Base-by-base conservation (phyloP, 2,329 filamentous ascomycete species). In the Fusarium anthophilum region DNA sequence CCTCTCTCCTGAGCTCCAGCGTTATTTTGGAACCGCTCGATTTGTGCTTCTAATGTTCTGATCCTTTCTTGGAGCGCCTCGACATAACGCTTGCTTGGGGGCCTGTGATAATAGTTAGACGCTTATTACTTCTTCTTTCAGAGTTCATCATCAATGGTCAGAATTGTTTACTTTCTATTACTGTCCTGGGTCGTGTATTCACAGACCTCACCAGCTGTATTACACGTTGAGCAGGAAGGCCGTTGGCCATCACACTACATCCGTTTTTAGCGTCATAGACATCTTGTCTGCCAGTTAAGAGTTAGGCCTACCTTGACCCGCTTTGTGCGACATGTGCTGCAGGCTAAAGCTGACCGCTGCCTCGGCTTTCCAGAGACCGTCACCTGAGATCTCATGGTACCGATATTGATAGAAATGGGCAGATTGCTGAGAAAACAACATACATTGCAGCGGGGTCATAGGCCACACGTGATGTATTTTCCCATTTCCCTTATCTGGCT, bases 1-100 rank as follows among this genome's bases (percentile, higher is more conserved):
- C 0, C 0, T 26, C 8, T 6, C 0, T 48, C 41, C 1, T 47
- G 10, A 22, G 4, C 8, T 5, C 2, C 5, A 5, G 6, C 1
- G 0, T 22, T 38, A 1, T 1, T 22, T n/a, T 39, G n/a, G 1
- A 41, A n/a, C 4, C 17, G 28, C 18, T 63, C 28, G 2, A 63
- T 11, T 13, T 50, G 37, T 1, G n/a, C 37, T 10, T 63, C 43
- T 0, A 63, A 17, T 5, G n/a, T 24, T 28, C 20, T 63, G 3
- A 63, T 63, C 12, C 54, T 24, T 6, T 58, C 54, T 11, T 63
- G 43, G 0, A 63, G 54, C 4, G 61, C 61, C 13, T 63, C 43
- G 1, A 63, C 54, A 20, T 50, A 63, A 12, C 41, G 35, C 10
- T 59, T 63, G n/a, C 61, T 63, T 13, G 54, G 61, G 2, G 61